These are phyloP conservation scores for Pestalotiopsis sp. DNA, from an alignment of 2,329 filamentous ascomycete genomes.

Conservation along the genomic window DNA sequence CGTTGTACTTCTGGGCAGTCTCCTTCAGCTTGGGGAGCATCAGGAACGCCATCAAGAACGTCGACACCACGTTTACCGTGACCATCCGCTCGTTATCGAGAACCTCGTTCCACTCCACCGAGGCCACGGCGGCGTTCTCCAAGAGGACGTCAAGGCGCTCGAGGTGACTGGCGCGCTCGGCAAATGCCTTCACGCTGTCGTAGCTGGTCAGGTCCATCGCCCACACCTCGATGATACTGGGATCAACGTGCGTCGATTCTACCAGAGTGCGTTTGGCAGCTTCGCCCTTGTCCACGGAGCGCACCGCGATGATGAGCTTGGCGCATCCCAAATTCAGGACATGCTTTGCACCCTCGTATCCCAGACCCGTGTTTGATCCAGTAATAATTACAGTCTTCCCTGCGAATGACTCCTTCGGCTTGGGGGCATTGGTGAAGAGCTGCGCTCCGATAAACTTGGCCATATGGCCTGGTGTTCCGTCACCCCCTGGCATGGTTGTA, in stretches of 20 bases:
- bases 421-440: not conserved
- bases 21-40: not conserved
- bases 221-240: not conserved
- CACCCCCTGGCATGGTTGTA: not conserved
- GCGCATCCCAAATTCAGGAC: not conserved
- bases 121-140: not conserved
- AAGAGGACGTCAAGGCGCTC: not conserved
- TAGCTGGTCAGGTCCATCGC: not conserved
- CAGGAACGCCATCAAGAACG: not conserved
- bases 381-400: not conserved
- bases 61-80: not conserved
- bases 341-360: not conserved
- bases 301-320: not conserved
- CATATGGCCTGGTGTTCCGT: slow-evolving; percentile 2
- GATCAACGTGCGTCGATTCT: not conserved
- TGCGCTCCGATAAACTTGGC: not conserved
- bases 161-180: not conserved
- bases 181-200: not conserved
- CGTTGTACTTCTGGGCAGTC: not conserved
- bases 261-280: not conserved
- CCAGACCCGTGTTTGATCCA: not conserved
- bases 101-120: not conserved
- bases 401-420: not conserved
- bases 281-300: not conserved
- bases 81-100: not conserved